These are phyloP conservation scores for Pestalotiopsis sp. DNA, from an alignment of 2,329 filamentous ascomycete species.

Conservation along the genomic window DNA sequence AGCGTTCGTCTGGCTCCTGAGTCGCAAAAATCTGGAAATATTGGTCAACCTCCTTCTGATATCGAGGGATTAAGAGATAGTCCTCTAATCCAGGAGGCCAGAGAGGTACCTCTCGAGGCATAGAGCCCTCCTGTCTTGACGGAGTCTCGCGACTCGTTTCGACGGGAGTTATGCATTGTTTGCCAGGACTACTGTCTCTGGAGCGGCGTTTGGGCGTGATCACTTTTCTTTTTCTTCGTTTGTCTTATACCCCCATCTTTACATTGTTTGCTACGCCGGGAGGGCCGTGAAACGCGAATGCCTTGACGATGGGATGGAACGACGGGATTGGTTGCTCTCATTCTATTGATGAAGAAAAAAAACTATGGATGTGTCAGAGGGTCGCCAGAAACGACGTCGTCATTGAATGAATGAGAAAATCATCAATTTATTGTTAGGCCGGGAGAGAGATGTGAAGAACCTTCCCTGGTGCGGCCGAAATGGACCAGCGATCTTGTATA, in stretches of 20 bases:
- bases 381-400: background rate
- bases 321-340: slow-evolving; percentile 24
- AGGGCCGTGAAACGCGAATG: slow-evolving; percentile 31
- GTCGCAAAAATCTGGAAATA: slow-evolving; percentile 43
- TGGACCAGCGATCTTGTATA: slow-evolving; percentile 11
- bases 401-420: slow-evolving; percentile 17
- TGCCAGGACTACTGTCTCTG: background rate
- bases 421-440: background rate
- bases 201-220: slow-evolving; percentile 27
- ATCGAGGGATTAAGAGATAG: slow-evolving; percentile 44
- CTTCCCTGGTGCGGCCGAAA: background rate
- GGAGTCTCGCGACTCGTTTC: background rate
- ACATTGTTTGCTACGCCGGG: slow-evolving; percentile 37
- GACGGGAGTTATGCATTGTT: background rate
- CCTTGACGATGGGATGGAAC: slow-evolving; percentile 29
- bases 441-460: background rate
- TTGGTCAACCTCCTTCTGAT: slow-evolving; percentile 38
- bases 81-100: slow-evolving; percentile 26
- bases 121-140: slow-evolving; percentile 20
- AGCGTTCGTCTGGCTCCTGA: slow-evolving; percentile 62
- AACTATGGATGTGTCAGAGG: background rate
- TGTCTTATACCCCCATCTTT: slow-evolving; percentile 44
- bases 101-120: slow-evolving; percentile 27
- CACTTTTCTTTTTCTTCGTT: slow-evolving; percentile 34
- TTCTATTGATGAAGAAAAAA: slow-evolving; percentile 17